Conservation (phyloP, 2,329 filamentous ascomycete species). For the Calonectria naviculata region DNA sequence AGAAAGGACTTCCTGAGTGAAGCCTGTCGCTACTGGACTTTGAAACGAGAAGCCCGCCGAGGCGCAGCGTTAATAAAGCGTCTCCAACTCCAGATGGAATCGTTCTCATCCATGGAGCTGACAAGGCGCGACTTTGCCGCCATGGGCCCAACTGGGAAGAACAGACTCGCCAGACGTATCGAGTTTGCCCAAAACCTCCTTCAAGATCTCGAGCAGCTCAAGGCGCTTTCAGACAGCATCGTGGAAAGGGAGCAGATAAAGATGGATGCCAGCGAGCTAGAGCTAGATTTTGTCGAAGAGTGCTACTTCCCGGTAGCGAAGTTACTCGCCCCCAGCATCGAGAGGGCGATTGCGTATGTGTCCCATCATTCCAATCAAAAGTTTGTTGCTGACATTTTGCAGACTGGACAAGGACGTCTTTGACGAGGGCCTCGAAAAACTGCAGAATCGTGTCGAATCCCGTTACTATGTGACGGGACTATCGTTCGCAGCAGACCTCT, state of each 20-base stretch:
- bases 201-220: constrained; percentile 81
- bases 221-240: constrained; percentile 74
- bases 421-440: constrained; percentile 58
- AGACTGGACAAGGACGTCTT: constrained; percentile 76
- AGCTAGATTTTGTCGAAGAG: constrained; percentile 84
- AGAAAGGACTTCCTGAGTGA: constrained; percentile 94
- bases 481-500: constrained; percentile 67
- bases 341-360: constrained; percentile 84
- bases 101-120: constrained; percentile 97
- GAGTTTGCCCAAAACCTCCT: constrained; percentile 85
- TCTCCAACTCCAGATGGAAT: constrained; percentile 93
- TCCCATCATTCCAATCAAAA: constrained; percentile 22
- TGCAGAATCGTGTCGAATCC: constrained; percentile 64
- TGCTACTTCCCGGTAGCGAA: constrained; percentile 92
- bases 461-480: constrained; percentile 69
- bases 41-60: constrained; percentile 92
- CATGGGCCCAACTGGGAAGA: constrained; percentile 87
- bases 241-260: constrained; percentile 83
- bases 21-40: constrained; percentile 96
- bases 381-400: constrained; percentile 48
- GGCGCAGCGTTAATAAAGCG: constrained; percentile 93
- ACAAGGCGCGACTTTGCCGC: constrained; percentile 95
- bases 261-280: constrained; percentile 78
- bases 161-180: constrained; percentile 82
- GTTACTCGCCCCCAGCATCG: constrained; percentile 80